These are phyloP conservation scores for Antitrichia curtipendula DNA, from an alignment of 225 moss, liverwort and hornwort species.

Conservation along the genomic window DNA sequence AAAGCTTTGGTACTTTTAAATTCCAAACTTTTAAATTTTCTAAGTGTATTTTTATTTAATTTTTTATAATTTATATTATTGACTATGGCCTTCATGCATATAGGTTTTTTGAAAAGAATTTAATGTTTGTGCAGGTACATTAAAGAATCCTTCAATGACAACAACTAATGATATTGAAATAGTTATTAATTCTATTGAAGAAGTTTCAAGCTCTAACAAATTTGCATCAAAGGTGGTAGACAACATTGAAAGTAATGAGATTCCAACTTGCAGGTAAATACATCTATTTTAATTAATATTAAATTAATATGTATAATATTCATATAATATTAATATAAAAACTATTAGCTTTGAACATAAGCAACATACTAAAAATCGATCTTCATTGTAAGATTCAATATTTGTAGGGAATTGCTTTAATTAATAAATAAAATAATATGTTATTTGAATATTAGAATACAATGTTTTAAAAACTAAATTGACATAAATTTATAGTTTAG, in stretches of 20 bases:
- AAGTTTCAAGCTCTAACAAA: neutral
- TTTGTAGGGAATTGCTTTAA: too few relatives aligned
- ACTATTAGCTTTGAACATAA: too few relatives aligned
- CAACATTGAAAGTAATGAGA: neutral
- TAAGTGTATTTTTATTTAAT: neutral
- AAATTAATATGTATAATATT: too few relatives aligned
- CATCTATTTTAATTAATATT: neutral
- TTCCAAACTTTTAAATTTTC: neutral
- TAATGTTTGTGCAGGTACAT: neutral
- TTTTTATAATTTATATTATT: too few relatives aligned
- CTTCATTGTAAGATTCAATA: neutral
- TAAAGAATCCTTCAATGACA: neutral
- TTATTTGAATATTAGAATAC: too few relatives aligned
- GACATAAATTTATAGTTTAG: neutral
- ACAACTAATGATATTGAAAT: neutral
- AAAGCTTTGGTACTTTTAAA: too few relatives aligned
- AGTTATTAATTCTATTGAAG: neutral
- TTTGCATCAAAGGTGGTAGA: too few relatives aligned
- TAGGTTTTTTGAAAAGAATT: accelerated
- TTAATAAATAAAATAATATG: too few relatives aligned
- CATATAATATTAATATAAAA: neutral
- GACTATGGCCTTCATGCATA: too few relatives aligned
- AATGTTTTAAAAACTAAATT: neutral
- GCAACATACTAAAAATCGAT: too few relatives aligned
- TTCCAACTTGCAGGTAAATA: neutral